These are phyloP conservation scores for Hypocreales sp. DNA, from an alignment of 2,329 filamentous ascomycete species.

Conservation along the genomic window DNA sequence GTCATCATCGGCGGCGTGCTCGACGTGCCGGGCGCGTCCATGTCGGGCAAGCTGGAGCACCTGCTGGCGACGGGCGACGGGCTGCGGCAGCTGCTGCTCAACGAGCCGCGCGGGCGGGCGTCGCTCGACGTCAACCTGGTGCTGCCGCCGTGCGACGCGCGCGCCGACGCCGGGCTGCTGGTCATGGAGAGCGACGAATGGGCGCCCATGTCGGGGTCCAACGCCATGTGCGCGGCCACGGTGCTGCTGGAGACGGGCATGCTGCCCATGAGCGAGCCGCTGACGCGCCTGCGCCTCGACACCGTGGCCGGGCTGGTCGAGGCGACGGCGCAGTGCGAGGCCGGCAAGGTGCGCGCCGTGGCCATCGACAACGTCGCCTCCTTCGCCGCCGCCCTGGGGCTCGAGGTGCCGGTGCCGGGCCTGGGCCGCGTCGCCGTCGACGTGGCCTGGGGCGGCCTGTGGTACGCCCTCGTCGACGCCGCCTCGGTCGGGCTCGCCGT, in stretches of 20 bases:
- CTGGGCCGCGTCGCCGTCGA: constrained; percentile 23
- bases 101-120: constrained; percentile 28
- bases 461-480: constrained; percentile 25
- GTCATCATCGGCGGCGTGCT: constrained; percentile 31
- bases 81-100: constrained; percentile 24
- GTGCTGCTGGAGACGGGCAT: constrained; percentile 31
- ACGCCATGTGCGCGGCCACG: constrained; percentile 26
- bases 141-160: constrained; percentile 24
- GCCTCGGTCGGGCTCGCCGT: constrained; percentile 19
- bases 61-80: constrained; percentile 23
- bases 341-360: constrained; percentile 26
- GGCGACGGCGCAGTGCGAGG: constrained; percentile 23
- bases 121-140: constrained; percentile 24
- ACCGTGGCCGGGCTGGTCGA: constrained; percentile 26
- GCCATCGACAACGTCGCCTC: constrained; percentile 28
- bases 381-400: constrained; percentile 24
- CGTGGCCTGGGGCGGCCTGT: constrained; percentile 30
- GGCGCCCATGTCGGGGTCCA: constrained; percentile 22
- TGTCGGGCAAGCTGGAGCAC: constrained; percentile 30
- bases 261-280: constrained; percentile 26
- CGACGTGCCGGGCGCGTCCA: constrained; percentile 24
- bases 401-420: constrained; percentile 21
- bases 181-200: constrained; percentile 32
- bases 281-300: constrained; percentile 23
- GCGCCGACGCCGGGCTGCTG: constrained; percentile 27